Percentiles rank a stretch among this genome's conserved stretches.
Evolutionary conservation across 1,284 basidiomycete species (phyloP).

Genomic region (Phylloboletellus chloephorus): DNA sequence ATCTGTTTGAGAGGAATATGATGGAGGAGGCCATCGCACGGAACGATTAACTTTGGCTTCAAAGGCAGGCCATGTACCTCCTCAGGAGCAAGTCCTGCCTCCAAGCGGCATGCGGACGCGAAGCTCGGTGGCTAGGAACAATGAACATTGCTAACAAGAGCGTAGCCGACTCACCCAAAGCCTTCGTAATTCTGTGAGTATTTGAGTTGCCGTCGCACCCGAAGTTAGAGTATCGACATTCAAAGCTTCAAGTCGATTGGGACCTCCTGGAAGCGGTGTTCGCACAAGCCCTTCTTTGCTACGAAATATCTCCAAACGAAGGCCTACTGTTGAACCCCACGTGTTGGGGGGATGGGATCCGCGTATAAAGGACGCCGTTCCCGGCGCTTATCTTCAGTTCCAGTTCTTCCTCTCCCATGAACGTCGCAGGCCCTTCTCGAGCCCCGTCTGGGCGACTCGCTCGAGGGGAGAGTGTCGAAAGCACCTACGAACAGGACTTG

Average conservation of each 20-base stretch:
- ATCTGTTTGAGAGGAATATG: constrained; percentile 14
- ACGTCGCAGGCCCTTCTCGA: constrained; percentile 26
- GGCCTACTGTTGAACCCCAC: constrained; percentile 9
- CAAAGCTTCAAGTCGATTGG: too few relatives aligned
- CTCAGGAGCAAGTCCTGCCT: too few relatives aligned
- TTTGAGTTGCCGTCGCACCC: too few relatives aligned
- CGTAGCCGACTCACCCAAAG: too few relatives aligned
- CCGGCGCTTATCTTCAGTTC: constrained; percentile 2
- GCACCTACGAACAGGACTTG: constrained; percentile 26
- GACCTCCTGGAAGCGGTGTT: too few relatives aligned
- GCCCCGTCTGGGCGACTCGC: constrained; percentile 2
- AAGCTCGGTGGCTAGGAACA: too few relatives aligned
- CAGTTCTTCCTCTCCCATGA: constrained; percentile 23
- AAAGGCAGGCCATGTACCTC: constrained; percentile 6
- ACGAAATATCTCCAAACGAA: too few relatives aligned
- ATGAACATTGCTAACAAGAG: too few relatives aligned
- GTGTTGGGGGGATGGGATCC: not conserved
- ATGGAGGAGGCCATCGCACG: constrained; percentile 22
- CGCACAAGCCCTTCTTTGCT: too few relatives aligned
- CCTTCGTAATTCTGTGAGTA: too few relatives aligned
- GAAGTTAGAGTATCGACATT: too few relatives aligned
- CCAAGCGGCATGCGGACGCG: too few relatives aligned
- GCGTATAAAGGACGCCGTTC: constrained; percentile 1
- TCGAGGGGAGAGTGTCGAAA: constrained; percentile 14
- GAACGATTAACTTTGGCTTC: not conserved